Conservation (phyloP, 2,329 filamentous ascomycete species). For the Stagonosporopsis chrysanthemi region DNA sequence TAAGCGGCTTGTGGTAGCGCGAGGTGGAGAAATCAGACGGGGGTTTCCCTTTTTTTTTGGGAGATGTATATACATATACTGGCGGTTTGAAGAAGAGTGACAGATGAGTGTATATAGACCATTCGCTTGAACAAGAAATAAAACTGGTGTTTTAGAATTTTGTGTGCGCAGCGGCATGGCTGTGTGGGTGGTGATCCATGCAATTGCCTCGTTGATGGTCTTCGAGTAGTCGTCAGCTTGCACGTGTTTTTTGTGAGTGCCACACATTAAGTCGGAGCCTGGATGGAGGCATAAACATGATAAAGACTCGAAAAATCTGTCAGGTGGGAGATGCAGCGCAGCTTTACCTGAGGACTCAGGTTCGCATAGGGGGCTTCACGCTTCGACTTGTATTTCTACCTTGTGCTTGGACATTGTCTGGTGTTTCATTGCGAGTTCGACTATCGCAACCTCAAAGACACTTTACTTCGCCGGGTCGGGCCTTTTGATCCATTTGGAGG, state of each 20-base stretch:
- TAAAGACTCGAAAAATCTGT: neutral
- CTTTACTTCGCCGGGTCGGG: no score
- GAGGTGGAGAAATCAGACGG: no score
- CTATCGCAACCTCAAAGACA: no score
- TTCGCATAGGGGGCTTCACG: neutral
- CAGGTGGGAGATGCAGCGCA: neutral
- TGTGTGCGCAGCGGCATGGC: neutral
- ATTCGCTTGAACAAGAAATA: slow-evolving; percentile 5
- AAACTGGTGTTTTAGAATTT: neutral
- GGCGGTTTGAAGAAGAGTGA: neutral
- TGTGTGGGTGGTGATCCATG: neutral
- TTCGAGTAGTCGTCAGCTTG: no score
- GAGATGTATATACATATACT: neutral
- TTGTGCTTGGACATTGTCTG: neutral
- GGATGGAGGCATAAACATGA: neutral
- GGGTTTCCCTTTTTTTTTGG: neutral
- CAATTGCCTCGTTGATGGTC: neutral
- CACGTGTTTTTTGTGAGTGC: no score
- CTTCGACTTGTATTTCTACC: neutral
- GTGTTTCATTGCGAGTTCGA: no score
- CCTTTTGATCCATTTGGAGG: no score
- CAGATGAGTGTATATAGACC: neutral
- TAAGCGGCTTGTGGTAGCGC: slow-evolving; percentile 21
- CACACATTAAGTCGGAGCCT: neutral
- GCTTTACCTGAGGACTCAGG: neutral